phyloP scores from a whole-genome alignment of 2,329 filamentous ascomycete genomes.

The Acephala macrosclerotiorum region DNA sequence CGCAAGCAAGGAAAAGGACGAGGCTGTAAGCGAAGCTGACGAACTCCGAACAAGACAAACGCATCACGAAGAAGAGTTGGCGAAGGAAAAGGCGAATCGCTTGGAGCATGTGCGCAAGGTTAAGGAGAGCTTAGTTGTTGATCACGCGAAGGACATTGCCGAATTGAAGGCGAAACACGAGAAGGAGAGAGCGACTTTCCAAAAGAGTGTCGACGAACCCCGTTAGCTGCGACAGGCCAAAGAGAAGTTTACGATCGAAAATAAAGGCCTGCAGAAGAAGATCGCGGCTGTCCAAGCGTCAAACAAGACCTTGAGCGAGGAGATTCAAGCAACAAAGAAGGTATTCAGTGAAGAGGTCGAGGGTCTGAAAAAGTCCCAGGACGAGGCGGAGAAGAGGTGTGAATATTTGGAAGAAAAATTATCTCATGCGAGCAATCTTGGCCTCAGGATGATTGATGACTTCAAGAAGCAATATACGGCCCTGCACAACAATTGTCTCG shows the following conservation, averaged over 20 bases:
- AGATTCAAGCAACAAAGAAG: background rate
- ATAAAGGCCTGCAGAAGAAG: background rate
- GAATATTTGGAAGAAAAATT: background rate
- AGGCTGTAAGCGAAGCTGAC: background rate
- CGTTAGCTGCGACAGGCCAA: background rate
- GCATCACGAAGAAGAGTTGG: background rate
- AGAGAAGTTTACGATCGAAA: background rate
- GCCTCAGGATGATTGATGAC: too few species aligned
- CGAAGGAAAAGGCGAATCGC: background rate
- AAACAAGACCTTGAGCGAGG: background rate
- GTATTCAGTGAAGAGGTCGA: background rate
- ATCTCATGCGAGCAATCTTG: too few species aligned
- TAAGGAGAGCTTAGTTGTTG: background rate
- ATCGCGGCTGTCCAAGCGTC: too few species aligned
- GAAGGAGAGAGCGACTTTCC: background rate
- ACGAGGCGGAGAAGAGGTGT: background rate
- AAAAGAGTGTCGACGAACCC: background rate
- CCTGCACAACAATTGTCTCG: too few species aligned
- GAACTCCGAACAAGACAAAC: background rate
- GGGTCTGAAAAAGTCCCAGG: background rate
- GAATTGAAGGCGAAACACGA: background rate
- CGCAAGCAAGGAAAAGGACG: background rate
- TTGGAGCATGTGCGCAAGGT: background rate
- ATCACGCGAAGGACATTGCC: background rate
- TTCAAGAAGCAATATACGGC: too few species aligned